Evolutionary conservation across 2,329 filamentous ascomycete genomes (phyloP), one percentile per base, ranked within the genome.

Genomic region (Nemania sp.): DNA sequence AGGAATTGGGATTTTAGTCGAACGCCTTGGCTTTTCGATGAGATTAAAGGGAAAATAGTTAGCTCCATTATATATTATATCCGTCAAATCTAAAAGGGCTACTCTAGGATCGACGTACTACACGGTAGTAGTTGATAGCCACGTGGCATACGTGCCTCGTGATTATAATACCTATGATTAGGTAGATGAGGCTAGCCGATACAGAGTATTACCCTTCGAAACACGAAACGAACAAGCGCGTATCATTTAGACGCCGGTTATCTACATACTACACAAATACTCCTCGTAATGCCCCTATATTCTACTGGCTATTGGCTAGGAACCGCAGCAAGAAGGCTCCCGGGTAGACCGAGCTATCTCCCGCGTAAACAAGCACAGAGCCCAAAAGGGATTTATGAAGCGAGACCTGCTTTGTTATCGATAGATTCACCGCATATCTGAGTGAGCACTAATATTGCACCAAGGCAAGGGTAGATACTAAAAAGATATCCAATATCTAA

Each of bases 401-500:
- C 63, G 63, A 66, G 10, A 20, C n/a, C n/a, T n/a, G n/a, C 22
- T 22, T 43, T 41, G 22, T 32, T 38, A 60, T 65, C 15, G 22
- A 51, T 55, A 55, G 10, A 43, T 56, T 55, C 13, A 32, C 51
- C 22, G 63, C 63, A 62, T 61, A 51, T 66, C 57, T 66, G 51
- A 66, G 51, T 47, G 55, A 41, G 22, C 57, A 51, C 20, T 41
- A 56, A 62, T 41, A 26, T 3, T 18, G 51, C 29, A n/a, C n/a
- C 22, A 13, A 24, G 6, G 13, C 41, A 15, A 18, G 15, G 41
- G 4, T 45, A 41, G 3, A 41, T 32, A 8, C 8, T 32, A 8
- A 8, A 8, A 8, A 32, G 5, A 32, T 32, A 8, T 32, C 8
- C n/a, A n/a, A n/a, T n/a, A n/a, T n/a, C n/a, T n/a, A n/a, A n/a